Percentiles rank a stretch among this genome's conserved stretches.
phyloP scores from a whole-genome alignment of 225 moss, liverwort and hornwort genomes.

The Polytrichum formosum region DNA sequence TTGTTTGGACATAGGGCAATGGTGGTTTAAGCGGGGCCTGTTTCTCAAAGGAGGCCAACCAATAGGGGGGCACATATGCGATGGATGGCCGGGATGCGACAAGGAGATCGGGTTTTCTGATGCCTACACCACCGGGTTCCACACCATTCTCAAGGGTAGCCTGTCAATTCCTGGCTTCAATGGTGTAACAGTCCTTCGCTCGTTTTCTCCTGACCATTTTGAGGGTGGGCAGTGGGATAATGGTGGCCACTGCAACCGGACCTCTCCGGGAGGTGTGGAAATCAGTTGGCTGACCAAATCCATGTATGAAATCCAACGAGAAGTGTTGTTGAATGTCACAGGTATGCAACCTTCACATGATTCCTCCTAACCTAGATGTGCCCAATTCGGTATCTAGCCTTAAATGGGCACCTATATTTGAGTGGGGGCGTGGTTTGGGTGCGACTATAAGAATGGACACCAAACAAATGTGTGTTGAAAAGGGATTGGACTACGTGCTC shows the following conservation, averaged over 20 bases:
- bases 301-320: constrained; percentile 43
- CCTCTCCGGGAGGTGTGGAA: constrained; percentile 32
- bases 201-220: constrained; percentile 73
- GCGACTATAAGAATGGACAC: no score
- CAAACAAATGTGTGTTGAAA: no score
- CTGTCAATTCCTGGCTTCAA: constrained; percentile 39
- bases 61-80: constrained; percentile 65
- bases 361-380: not conserved
- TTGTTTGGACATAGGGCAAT: constrained; percentile 49
- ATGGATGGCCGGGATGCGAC: constrained; percentile 22
- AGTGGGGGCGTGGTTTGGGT: no score
- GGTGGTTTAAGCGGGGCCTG: constrained; percentile 68
- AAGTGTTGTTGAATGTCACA: constrained; percentile 41
- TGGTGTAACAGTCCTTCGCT: constrained; percentile 59
- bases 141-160: constrained; percentile 41
- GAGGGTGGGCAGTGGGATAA: constrained; percentile 55
- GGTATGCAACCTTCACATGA: constrained; percentile 10
- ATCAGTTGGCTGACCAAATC: constrained; percentile 29
- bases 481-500: no score
- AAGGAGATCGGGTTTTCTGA: constrained; percentile 41
- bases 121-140: constrained; percentile 38
- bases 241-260: constrained; percentile 54
- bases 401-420: no score
- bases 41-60: constrained; percentile 37
- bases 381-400: no score